phyloP scores from a whole-genome alignment of 257 asterid species.

The Penstemon eatonii region DNA sequence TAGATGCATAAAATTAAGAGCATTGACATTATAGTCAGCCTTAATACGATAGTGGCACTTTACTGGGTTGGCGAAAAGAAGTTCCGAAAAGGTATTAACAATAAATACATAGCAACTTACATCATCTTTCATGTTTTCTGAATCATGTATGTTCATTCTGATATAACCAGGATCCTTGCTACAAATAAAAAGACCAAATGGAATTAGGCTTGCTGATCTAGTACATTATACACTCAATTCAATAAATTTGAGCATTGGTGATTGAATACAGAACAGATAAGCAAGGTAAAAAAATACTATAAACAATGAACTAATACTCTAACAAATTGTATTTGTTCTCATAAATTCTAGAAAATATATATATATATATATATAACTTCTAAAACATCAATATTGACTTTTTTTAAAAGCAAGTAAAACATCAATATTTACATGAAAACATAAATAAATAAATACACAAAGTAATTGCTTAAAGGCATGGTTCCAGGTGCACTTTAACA shows the following conservation, averaged over 20 bases:
- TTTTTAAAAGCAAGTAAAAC: too few species aligned
- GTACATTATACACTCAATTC: constrained; percentile 2
- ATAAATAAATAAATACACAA: neutral
- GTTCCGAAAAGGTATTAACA: constrained; percentile 1
- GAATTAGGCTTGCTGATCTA: constrained; percentile 22
- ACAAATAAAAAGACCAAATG: constrained; percentile 34
- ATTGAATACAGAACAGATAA: neutral
- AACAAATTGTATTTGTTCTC: neutral
- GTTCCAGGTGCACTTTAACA: constrained; percentile 23
- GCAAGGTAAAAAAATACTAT: neutral
- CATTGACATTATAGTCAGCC: constrained; percentile 3
- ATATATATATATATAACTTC: too few species aligned
- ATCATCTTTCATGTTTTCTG: constrained; percentile 78
- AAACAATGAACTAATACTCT: neutral
- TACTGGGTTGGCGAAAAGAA: neutral
- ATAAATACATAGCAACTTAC: constrained; percentile 46
- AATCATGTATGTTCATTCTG: constrained; percentile 57
- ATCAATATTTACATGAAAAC: neutral
- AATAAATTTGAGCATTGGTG: neutral
- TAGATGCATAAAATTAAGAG: constrained; percentile 12
- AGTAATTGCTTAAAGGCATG: neutral
- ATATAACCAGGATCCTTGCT: constrained; percentile 98
- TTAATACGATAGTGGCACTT: neutral
- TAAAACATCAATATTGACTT: too few species aligned
- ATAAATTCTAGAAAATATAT: neutral